Base-by-base conservation (phyloP, 75 land plant genomes). In the Adiantum capillusveneris region DNA sequence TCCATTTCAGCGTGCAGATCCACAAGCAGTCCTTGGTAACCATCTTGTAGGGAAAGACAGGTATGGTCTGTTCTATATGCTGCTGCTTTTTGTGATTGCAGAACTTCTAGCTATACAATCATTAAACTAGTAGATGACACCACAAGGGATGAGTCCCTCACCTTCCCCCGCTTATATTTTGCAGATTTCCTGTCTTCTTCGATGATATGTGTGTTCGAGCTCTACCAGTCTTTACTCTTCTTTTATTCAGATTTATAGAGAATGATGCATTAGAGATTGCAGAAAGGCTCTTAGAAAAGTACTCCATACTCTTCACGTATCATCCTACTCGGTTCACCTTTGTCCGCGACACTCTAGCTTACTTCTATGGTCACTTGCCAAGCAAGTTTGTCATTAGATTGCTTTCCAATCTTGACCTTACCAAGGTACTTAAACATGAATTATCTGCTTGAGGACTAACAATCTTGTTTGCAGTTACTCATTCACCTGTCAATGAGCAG, bases 291-390 rank as follows among this genome's bases (percentile, higher is more conserved):
- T 70, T 95, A 52, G 70, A 60, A 39, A 49, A 72, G 20, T 95
- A 90, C 63, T 58, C 80, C 1, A 52, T 53, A 25, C 70, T 95
- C 44, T 68, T 95, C 43, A 65, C 73, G 20, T 86, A 80, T 64
- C 80, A 95, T 66, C 99, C 96, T 25, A 63, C 82, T 9, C 79
- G 88, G 34, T 86, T 95, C 72, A 81, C 92, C 52, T 95, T 95
- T 75, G 99, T 95, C 22, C 89, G 99, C 31, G 99, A 90, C 34
- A 90, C 83, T 21, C 92, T 95, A 66, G 97, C 99, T 53, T 95
- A 95, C 60, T 95, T 95, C 62, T 85, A 95, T 78, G 92, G 99
- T 7, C 83, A 80, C 65, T 84, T 95, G 24, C 99, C 99, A 11
- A 77, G 64, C 65, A 95, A 95, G 68, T 83, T 95, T 34, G 79